phyloP scores from a whole-genome alignment of 2,329 filamentous ascomycete species.

The Hypoxylon rubiginosum region DNA sequence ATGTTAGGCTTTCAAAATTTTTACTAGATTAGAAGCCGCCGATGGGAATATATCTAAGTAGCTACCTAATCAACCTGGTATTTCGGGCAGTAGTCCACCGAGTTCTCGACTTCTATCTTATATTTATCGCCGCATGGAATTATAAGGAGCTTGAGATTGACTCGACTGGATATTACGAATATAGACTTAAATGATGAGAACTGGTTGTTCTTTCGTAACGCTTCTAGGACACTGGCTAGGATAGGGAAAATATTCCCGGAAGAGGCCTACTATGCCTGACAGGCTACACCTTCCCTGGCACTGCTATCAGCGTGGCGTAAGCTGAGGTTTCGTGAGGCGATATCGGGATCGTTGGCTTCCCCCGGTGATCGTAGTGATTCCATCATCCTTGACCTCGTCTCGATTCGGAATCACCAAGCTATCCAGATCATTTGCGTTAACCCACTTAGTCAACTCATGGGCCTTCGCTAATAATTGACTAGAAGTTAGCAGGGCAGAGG shows the following conservation, averaged over 20 bases:
- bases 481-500: background rate
- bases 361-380: background rate
- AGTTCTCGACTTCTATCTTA: background rate
- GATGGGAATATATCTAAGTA: background rate
- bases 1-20: background rate
- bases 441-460: background rate
- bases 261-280: too few relatives aligned
- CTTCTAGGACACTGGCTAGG: too few relatives aligned
- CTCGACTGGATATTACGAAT: too few relatives aligned
- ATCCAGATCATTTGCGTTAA: background rate
- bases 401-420: background rate
- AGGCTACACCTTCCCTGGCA: background rate
- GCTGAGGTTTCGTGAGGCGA: background rate
- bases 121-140: background rate
- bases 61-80: background rate
- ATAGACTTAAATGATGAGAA: too few relatives aligned
- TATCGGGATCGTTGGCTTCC: background rate
- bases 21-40: too few relatives aligned
- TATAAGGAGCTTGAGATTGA: too few relatives aligned
- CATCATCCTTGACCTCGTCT: background rate
- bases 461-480: background rate
- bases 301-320: background rate
- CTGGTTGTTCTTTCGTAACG: too few relatives aligned
- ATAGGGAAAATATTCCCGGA: background rate
- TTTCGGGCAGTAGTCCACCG: background rate